phyloP scores from a whole-genome alignment of 2,329 filamentous ascomycete species.

The Arthrobotrys megalospora region DNA sequence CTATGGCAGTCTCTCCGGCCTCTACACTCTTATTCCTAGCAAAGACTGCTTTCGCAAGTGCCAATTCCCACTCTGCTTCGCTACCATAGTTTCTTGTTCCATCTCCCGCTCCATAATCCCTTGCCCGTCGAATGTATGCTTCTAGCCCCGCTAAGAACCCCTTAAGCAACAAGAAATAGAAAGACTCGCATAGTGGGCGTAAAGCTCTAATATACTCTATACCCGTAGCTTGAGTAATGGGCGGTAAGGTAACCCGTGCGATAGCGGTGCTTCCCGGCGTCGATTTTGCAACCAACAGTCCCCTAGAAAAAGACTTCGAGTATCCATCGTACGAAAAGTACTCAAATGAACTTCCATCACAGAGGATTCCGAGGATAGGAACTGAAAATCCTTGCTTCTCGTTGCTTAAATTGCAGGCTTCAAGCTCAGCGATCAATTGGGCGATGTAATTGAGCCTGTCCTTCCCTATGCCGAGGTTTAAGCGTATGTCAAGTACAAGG shows the following conservation, averaged over 20 bases:
- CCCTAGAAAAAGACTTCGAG: conserved; percentile 49
- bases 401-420: conserved; percentile 50
- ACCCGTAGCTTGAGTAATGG: conserved; percentile 53
- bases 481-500: conserved; percentile 51
- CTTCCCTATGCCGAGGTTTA: conserved; percentile 54
- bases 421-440: conserved; percentile 55
- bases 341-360: conserved; percentile 56
- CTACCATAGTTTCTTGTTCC: conserved; percentile 53
- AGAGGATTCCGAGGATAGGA: conserved; percentile 53
- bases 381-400: conserved; percentile 57
- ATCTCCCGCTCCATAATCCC: conserved; percentile 49
- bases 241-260: conserved; percentile 47
- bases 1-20: conserved; percentile 48
- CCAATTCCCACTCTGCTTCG: conserved; percentile 52
- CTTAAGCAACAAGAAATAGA: conserved; percentile 56
- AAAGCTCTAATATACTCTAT: conserved; percentile 50
- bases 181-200: conserved; percentile 52
- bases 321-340: conserved; percentile 58
- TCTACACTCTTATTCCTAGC: conserved; percentile 56
- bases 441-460: conserved; percentile 53
- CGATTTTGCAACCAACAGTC: conserved; percentile 47
- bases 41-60: conserved; percentile 55
- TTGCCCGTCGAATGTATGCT: conserved; percentile 55
- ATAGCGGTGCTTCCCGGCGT: conserved; percentile 51
- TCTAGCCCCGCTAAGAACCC: conserved; percentile 56